A percentile compares a stretch with the other conserved stretches of the same genome.
phyloP scores from a whole-genome alignment of 1,284 basidiomycete species.

The Phylloporus gajari region DNA sequence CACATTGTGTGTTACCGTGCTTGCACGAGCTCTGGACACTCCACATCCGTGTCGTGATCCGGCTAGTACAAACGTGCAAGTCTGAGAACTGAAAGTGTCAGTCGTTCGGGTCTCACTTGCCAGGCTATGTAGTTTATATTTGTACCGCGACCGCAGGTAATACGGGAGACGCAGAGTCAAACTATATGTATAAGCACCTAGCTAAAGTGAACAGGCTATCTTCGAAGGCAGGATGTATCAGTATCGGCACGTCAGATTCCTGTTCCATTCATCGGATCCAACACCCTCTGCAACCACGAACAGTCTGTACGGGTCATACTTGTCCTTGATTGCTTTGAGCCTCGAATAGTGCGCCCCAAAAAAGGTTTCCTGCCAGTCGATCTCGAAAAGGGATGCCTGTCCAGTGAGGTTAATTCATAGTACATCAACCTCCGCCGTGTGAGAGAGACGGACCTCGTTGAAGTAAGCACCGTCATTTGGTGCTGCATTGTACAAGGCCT shows the following conservation, averaged over 20 bases:
- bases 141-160: too few relatives aligned
- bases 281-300: not conserved
- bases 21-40: too few relatives aligned
- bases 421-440: not conserved
- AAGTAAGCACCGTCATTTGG: slow-evolving; percentile 52
- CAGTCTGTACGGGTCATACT: not conserved
- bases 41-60: too few relatives aligned
- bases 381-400: not conserved
- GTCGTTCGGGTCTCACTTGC: too few relatives aligned
- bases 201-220: too few relatives aligned
- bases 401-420: not conserved
- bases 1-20: too few relatives aligned
- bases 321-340: not conserved
- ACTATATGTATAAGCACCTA: too few relatives aligned
- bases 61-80: too few relatives aligned
- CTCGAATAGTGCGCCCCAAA: not conserved
- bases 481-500: slow-evolving; percentile 29
- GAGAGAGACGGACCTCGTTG: slow-evolving; percentile 51
- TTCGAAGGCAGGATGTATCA: not conserved
- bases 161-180: too few relatives aligned
- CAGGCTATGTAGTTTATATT: too few relatives aligned
- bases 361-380: not conserved
- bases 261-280: not conserved
- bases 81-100: too few relatives aligned
- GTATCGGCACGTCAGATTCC: not conserved